These are phyloP conservation scores for Pisolithus microcarpus DNA, from an alignment of 768 basidiomycete species.

Conservation along the genomic window DNA sequence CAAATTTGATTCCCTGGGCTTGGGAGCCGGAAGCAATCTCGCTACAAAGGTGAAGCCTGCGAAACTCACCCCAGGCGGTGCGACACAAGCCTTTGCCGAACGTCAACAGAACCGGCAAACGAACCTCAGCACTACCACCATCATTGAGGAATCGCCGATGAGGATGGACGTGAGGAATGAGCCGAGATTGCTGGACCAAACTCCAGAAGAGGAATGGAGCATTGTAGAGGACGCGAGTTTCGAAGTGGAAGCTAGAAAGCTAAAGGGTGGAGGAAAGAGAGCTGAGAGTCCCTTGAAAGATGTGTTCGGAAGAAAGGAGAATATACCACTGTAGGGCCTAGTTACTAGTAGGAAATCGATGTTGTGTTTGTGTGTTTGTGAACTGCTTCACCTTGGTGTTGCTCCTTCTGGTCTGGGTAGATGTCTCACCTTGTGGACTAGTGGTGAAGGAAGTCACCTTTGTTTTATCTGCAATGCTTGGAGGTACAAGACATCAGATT, in stretches of 20 bases:
- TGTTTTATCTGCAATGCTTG: no score
- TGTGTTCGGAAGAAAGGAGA: conserved; percentile 22
- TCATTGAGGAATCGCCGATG: conserved; percentile 37
- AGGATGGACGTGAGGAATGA: conserved; percentile 40
- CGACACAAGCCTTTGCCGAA: conserved; percentile 42
- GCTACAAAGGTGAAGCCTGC: conserved; percentile 40
- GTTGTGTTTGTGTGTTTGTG: neutral
- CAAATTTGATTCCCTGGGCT: conserved; percentile 71
- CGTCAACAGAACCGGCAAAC: conserved; percentile 33
- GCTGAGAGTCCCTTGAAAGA: conserved; percentile 25
- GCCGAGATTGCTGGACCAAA: conserved; percentile 52
- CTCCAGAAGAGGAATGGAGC: conserved; percentile 49
- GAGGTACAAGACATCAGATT: no score
- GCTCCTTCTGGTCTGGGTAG: no score
- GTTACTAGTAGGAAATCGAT: neutral
- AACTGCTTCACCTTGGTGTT: no score
- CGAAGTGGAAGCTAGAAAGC: conserved; percentile 31
- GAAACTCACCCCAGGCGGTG: conserved; percentile 47
- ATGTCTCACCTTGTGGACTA: no score
- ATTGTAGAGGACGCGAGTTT: conserved; percentile 46
- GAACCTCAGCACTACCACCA: conserved; percentile 17
- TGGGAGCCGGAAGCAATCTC: conserved; percentile 33
- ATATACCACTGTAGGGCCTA: conserved; percentile 9
- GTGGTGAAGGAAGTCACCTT: no score
- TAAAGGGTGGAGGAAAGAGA: conserved; percentile 24